Evolutionary conservation across 1,284 basidiomycete species (phyloP).

Genomic region (Xerocomus nothofagi): DNA sequence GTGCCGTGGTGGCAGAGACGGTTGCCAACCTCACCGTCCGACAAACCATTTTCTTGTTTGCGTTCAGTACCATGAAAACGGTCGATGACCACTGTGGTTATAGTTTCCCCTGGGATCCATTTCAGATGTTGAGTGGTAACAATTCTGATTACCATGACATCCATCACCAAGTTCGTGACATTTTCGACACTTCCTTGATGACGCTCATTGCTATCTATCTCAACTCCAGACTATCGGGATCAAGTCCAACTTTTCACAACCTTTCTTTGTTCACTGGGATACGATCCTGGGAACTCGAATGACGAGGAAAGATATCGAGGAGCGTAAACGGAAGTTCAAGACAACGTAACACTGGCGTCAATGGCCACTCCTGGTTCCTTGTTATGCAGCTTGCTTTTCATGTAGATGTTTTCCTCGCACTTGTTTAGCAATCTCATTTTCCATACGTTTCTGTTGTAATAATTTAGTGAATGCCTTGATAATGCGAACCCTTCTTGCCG

Average conservation of each 20-base stretch:
- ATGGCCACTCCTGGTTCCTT: not conserved
- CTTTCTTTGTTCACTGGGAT: constrained; percentile 92
- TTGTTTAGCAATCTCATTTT: not conserved
- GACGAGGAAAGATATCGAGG: constrained; percentile 67
- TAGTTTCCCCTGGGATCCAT: constrained; percentile 82
- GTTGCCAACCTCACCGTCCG: constrained; percentile 74
- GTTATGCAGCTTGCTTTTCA: not conserved
- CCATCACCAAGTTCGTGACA: constrained; percentile 78
- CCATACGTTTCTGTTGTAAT: constrained; percentile 26
- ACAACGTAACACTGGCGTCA: constrained; percentile 15
- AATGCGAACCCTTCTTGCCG: no score
- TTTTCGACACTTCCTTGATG: not conserved
- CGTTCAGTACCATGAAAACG: constrained; percentile 87
- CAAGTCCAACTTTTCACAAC: constrained; percentile 95
- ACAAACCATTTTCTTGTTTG: constrained; percentile 86
- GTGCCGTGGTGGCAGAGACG: constrained; percentile 77
- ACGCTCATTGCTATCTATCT: constrained; percentile 8
- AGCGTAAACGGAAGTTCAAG: constrained; percentile 38
- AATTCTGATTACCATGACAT: constrained; percentile 99
- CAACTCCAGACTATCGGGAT: constrained; percentile 76
- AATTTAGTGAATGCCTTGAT: constrained; percentile 19
- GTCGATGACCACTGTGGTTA: constrained; percentile 99
- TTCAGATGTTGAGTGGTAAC: constrained; percentile 88
- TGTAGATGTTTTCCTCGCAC: not conserved
- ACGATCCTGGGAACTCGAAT: constrained; percentile 78